These are phyloP conservation scores for Aspergillus uvarum DNA, from an alignment of 2,329 filamentous ascomycete genomes.

Conservation along the genomic window DNA sequence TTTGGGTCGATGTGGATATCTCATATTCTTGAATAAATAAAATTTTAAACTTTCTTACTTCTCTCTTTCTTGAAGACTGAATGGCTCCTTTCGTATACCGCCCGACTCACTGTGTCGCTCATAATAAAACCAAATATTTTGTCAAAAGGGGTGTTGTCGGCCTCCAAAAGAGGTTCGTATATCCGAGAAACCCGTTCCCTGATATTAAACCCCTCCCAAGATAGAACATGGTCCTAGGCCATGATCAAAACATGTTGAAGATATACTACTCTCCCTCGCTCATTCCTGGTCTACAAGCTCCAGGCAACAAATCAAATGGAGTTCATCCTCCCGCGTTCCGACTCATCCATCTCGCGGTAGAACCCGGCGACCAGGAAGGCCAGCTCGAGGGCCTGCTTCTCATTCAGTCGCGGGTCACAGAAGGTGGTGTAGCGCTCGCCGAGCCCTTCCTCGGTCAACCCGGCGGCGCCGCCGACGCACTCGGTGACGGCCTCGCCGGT, in stretches of 20 bases:
- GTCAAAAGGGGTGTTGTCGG: too few relatives aligned
- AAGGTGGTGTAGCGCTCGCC: conserved; percentile 91
- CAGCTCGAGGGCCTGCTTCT: conserved; percentile 94
- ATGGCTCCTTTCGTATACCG: background rate
- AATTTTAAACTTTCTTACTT: background rate
- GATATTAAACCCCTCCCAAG: too few relatives aligned
- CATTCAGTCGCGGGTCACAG: conserved; percentile 92
- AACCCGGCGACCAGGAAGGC: conserved; percentile 91
- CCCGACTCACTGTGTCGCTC: background rate
- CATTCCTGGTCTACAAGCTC: too few relatives aligned
- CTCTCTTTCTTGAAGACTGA: background rate
- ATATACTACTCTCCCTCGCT: too few relatives aligned
- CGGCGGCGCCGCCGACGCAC: conserved; percentile 86
- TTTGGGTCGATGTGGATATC: background rate
- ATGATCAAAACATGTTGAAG: too few relatives aligned
- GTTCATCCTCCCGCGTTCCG: conserved; percentile 13
- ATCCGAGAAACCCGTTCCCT: background rate
- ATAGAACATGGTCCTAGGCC: too few relatives aligned
- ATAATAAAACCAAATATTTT: too few relatives aligned
- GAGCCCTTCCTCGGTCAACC: conserved; percentile 82
- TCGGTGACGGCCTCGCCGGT: conserved; percentile 96
- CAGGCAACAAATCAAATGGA: conserved; percentile 10
- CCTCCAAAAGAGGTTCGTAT: background rate
- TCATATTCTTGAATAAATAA: background rate
- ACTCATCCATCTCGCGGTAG: conserved; percentile 54